A percentile compares a stretch with the other conserved stretches of the same genome.
Conservation (phyloP, 2,329 filamentous ascomycete species). For the Ophiocordyceps camponoti-leonardi region DNA sequence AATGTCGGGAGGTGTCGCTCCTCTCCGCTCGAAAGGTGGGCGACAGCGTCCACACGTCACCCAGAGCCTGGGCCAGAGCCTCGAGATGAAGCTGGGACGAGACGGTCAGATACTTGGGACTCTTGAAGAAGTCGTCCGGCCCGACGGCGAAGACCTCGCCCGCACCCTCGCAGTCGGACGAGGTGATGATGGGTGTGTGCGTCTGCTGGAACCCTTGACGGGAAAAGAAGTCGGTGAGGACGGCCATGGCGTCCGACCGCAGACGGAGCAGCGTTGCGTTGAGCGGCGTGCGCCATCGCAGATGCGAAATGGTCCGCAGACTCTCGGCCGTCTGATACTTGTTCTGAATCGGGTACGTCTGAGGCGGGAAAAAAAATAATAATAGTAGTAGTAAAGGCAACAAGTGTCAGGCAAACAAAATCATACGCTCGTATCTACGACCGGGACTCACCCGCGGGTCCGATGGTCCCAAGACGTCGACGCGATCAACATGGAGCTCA, state of each 20-base stretch:
- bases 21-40: slow-evolving; percentile 88
- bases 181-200: slow-evolving; percentile 87
- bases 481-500: slow-evolving; percentile 59
- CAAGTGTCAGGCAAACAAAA: too few relatives aligned
- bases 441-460: slow-evolving; percentile 52
- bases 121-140: slow-evolving; percentile 55
- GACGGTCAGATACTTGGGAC: slow-evolving; percentile 87
- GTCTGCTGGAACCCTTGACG: slow-evolving; percentile 58
- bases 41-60: slow-evolving; percentile 84
- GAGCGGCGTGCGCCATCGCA: slow-evolving; percentile 65
- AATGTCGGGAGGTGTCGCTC: slow-evolving; percentile 81
- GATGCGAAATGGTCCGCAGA: slow-evolving; percentile 72
- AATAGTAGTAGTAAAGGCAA: too few relatives aligned
- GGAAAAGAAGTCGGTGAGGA: slow-evolving; percentile 60
- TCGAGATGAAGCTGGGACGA: slow-evolving; percentile 91
- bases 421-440: too few relatives aligned
- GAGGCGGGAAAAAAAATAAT: too few relatives aligned
- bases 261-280: slow-evolving; percentile 69
- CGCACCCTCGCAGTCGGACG: slow-evolving; percentile 91
- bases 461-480: slow-evolving; percentile 58
- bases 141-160: slow-evolving; percentile 76
- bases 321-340: slow-evolving; percentile 88
- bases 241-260: slow-evolving; percentile 61
- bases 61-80: slow-evolving; percentile 72
- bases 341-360: slow-evolving; percentile 90